These are phyloP conservation scores for Atkinsonella texensis DNA, from an alignment of 2,329 filamentous ascomycete species.

Conservation along the genomic window DNA sequence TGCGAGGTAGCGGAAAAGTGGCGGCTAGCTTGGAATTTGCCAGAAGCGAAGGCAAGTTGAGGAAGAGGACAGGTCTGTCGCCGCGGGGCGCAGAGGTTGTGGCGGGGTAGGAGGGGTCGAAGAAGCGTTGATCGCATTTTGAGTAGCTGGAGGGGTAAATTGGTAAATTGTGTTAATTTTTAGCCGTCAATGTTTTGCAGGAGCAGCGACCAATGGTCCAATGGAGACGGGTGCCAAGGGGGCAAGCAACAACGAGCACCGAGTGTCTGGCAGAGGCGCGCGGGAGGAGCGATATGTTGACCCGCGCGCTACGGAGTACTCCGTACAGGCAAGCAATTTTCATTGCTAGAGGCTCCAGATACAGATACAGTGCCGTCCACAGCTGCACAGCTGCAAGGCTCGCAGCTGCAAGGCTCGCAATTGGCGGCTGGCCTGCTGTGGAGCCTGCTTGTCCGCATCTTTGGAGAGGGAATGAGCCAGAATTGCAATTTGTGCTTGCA, in stretches of 20 bases:
- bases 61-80: conserved; percentile 28
- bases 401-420: not conserved
- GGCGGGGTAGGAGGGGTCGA: conserved; percentile 35
- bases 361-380: not conserved
- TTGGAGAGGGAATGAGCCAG: no score
- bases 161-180: conserved; percentile 18
- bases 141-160: conserved; percentile 28
- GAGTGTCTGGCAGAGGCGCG: no score
- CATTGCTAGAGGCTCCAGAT: no score
- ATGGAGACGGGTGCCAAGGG: not conserved
- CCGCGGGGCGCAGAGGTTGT: conserved; percentile 27
- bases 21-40: conserved; percentile 26
- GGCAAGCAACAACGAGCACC: not conserved
- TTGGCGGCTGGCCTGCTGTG: not conserved
- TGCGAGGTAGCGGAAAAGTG: conserved; percentile 44
- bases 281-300: no score
- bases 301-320: no score
- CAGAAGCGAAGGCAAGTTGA: conserved; percentile 29
- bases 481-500: not conserved
- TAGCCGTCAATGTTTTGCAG: conserved; percentile 17
- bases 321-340: no score
- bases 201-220: conserved; percentile 4
- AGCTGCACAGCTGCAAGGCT: not conserved
- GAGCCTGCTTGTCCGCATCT: no score
- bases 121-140: conserved; percentile 34